phyloP scores from a whole-genome alignment of 1,284 basidiomycete genomes.

The Paramarasmius palmivorus region DNA sequence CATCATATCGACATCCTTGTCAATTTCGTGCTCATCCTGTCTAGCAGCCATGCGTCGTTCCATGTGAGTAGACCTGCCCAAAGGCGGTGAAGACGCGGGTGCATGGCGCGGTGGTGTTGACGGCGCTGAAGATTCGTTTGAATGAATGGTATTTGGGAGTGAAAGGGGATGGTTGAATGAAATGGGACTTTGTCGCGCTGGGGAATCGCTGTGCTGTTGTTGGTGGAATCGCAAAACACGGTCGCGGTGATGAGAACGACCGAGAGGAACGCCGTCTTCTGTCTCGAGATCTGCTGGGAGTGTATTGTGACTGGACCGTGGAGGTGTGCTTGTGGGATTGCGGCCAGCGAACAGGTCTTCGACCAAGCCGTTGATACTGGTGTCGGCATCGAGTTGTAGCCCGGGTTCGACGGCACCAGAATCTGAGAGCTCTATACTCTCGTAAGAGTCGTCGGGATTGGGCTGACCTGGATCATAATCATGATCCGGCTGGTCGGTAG shows the following conservation, averaged over 20 bases:
- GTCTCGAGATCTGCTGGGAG: constrained; percentile 54
- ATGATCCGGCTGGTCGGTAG: constrained; percentile 1
- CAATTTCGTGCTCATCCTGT: constrained; percentile 38
- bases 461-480: constrained; percentile 19
- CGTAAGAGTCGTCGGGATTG: constrained; percentile 33
- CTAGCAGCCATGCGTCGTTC: constrained; percentile 43
- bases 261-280: constrained; percentile 68
- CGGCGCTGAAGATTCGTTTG: background rate
- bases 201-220: constrained; percentile 20
- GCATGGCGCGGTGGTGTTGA: constrained; percentile 10
- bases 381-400: constrained; percentile 42
- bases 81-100: constrained; percentile 36
- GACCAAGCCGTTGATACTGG: constrained; percentile 64
- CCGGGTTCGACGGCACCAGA: constrained; percentile 12
- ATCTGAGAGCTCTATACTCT: constrained; percentile 35
- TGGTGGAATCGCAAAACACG: constrained; percentile 41
- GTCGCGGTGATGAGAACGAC: constrained; percentile 66
- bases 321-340: constrained; percentile 18
- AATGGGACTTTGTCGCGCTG: constrained; percentile 23
- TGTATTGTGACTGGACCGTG: constrained; percentile 25
- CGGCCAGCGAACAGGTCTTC: constrained; percentile 52
- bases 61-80: constrained; percentile 48
- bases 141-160: constrained; percentile 25
- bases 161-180: constrained; percentile 28
- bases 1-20: constrained; percentile 45